Evolutionary conservation across 768 basidiomycete genomes (phyloP), one percentile per base, ranked within the genome.

Genomic region (Albatrellus ellisii): DNA sequence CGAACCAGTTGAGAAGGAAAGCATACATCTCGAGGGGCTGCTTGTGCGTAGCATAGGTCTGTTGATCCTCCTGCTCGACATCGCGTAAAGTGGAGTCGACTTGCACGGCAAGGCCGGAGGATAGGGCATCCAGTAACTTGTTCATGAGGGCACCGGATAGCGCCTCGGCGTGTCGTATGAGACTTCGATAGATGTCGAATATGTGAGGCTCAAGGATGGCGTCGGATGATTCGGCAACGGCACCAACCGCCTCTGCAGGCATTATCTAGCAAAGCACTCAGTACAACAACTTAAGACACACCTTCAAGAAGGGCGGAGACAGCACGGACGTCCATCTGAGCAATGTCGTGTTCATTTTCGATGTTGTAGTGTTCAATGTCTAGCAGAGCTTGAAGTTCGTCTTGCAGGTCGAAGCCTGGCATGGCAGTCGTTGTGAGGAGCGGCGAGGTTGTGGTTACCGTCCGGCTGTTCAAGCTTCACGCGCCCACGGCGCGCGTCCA

Each of bases 1-100:
- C 83, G 56, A 92, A 92, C 91, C 91, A 97, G 46, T 79, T 70
- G n/a, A 95, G 61, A 20, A 97, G 64, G 57, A 98, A 97, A 6
- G 82, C 84, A 58, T 88, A 97, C 68, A 85, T 79, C 58, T 98
- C 95, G 46, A 99, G 67, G 0, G 88, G 75, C 3, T 56, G 49
- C 57, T 80, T 85, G 59, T 90, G 89, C 0, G 65, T 53, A 48
- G 70, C 59, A 52, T 73, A 68, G 1, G 68, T 64, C 43, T 80
- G 67, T 44, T 77, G 72, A 37, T 80, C 74, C 21, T 81, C 85
- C 5, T 72, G 64, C 7, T 84, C 78, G 20, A 85, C 60, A 48
- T 89, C 85, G 40, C 70, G 71, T 24, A 70, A 54, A 3, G 85
- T 77, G 17, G 73, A 66, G 15, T 92, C 89, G 33, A 89, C 64